Evolutionary conservation across 441 rosid species (phyloP).

Genomic region (Kokia cookei): DNA sequence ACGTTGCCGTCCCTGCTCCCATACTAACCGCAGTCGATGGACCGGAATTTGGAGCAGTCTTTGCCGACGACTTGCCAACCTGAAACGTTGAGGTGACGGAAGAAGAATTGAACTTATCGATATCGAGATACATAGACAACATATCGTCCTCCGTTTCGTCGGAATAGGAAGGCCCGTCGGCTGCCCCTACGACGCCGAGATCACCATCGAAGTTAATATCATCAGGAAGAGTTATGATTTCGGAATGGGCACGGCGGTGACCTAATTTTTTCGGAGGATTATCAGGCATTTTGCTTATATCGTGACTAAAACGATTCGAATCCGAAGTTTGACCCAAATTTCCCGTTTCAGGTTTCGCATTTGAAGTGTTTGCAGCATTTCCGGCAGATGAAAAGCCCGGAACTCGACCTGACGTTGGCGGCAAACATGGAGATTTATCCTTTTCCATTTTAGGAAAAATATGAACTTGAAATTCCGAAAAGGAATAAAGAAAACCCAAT

Average conservation of each 20-base stretch:
- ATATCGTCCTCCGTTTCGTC: constrained; percentile 93
- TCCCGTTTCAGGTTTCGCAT: constrained; percentile 19
- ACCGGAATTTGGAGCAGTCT: constrained; percentile 3
- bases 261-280: constrained; percentile 79
- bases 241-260: constrained; percentile 94
- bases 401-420: constrained; percentile 71
- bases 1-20: neutral
- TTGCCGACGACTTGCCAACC: constrained; percentile 46
- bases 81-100: constrained; percentile 64
- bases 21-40: neutral
- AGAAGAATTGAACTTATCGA: constrained; percentile 82
- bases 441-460: constrained; percentile 45
- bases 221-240: constrained; percentile 92
- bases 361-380: constrained; percentile 19
- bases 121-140: constrained; percentile 79
- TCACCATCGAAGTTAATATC: constrained; percentile 92
- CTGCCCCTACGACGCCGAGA: constrained; percentile 77
- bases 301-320: constrained; percentile 61
- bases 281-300: constrained; percentile 89
- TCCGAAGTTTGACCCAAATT: constrained; percentile 28
- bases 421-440: constrained; percentile 60
- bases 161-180: constrained; percentile 78
- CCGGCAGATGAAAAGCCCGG: constrained; percentile 43
- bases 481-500: neutral
- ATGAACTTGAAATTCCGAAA: neutral